Base-by-base conservation (phyloP, 192 early-diverging fungal genomes). In the Coemansia sp. region DNA sequence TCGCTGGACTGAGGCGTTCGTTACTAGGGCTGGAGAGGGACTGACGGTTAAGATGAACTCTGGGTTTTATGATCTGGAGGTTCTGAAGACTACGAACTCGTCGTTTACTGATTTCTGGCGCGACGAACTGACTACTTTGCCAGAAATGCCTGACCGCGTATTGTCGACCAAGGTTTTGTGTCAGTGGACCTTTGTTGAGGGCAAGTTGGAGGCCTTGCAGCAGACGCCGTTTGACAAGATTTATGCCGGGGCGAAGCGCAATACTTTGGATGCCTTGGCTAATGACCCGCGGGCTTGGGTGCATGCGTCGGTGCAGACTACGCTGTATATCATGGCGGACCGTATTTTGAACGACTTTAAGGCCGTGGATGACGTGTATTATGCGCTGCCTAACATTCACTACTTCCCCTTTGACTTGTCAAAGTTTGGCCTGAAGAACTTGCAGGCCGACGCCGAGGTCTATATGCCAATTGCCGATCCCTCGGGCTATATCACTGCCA, bases 1-100 rank as follows among this genome's bases (percentile, higher is more conserved):
- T 25, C 85, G 87, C 55, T 89, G 87, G 73, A 87, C 89, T 38
- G 76, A 86, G 45, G 77, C 92, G 8, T 69, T 79, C 27, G 76
- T 85, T 55, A 69, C 74, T 59, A 77, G 77, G 69, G 62, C 66
- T 21, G 57, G 58, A 6, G 41, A 1, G 11, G 44, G 15, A 15
- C 64, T 67, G 44, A 70, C 63, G 4, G 77, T 86, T 11, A 64
- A 64, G 27, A 74, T 91, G 65, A 85, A 78, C 64, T 92, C 91
- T 37, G 91, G 91, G 10, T 84, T 94, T 62, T 81, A 80, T 59
- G 88, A 89, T 27, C 72, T 94, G n/a, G 76, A 90, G 58, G 90
- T 94, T 34, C 86, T 94, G 60, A 94, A 94, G 85, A 91, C 92
- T 45, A 94, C 92, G 29, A 91, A 91, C 55, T 94, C 92, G 17